These are phyloP conservation scores for Stentor coeruleus DNA, from an alignment of 73 alveolate genomes.

Conservation along the genomic window DNA sequence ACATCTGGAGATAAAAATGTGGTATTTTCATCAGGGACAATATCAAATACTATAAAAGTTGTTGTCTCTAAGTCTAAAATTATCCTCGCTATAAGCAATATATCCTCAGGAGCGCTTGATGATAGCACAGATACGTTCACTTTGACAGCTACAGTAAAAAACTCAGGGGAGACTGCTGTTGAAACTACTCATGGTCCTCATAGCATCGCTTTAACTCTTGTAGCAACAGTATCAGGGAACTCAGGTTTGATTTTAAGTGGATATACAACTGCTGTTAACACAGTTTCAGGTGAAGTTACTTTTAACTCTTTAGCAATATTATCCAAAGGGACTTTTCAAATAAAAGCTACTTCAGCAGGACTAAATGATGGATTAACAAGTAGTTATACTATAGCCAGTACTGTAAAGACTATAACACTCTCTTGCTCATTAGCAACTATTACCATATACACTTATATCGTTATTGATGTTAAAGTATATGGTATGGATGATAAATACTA, in stretches of 20 bases:
- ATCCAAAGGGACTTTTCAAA: background rate
- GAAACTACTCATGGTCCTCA: conserved; percentile 1
- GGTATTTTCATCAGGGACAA: no score
- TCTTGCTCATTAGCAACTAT: background rate
- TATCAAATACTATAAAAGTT: no score
- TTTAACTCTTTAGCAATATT: background rate
- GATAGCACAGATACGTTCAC: no score
- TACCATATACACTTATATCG: background rate
- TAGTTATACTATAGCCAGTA: background rate
- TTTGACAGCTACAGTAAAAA: background rate
- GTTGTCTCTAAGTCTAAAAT: no score
- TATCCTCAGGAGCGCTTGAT: no score
- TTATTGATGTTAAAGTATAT: background rate
- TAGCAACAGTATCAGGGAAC: background rate
- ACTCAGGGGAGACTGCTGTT: background rate
- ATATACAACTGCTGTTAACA: background rate
- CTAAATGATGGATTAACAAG: background rate
- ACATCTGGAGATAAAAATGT: no score
- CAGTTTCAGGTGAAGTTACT: background rate
- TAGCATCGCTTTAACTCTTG: background rate
- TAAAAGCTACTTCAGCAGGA: background rate
- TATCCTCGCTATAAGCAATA: no score
- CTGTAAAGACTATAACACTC: background rate
- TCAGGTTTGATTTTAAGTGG: no score
- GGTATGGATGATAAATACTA: background rate